Evolutionary conservation across 371 early-diverging fungal genomes (phyloP), one percentile per base, ranked within the genome.

Genomic region (Mucor piriformis): DNA sequence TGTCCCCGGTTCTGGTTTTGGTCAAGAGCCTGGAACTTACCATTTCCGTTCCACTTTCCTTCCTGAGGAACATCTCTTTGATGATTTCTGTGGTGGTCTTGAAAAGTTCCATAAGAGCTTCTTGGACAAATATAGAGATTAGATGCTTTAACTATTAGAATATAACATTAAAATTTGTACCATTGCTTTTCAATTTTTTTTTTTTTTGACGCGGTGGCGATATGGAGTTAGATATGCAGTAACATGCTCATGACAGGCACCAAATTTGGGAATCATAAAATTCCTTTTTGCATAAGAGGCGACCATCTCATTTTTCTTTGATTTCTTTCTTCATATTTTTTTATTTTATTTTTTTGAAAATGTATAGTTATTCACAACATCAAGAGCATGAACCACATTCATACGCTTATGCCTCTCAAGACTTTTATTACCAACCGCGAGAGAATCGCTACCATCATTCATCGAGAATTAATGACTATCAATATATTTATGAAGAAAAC

Each of bases 41-140:
- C 99, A 98, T 72, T 97, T 98, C 85, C 84, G 99, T 54, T 89
- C 91, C 43, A 97, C 99, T 5, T 98, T 98, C 81, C 65, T 98
- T 67, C 97, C 99, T 15, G 92, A 90, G 16, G 97, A 96, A 69
- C 81, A 92, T 25, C 77, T 92, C 40, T 92, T 98, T 83, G 96
- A 95, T 57, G 82, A 74, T 37, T 97, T 98, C 63, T 94, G 94
- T 50, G 57, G 61, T 10, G 80, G 76, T 18, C 75, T 97, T 56
- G 69, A 75, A 53, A 63, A 70, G 21, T 98, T 98, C 84, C 97
- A 98, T 67, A 57, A 73, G 18, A 72, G 69, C 1, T 94, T 98
- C 63, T 81, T 97, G 79, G 72, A 79, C 52, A 89, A 91, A 72
- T 95, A 86, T 58, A 69, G 70, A 58, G 67, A 53, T 20, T 65